phyloP scores from a whole-genome alignment of 441 rosid species.

The Breynia disticha region DNA sequence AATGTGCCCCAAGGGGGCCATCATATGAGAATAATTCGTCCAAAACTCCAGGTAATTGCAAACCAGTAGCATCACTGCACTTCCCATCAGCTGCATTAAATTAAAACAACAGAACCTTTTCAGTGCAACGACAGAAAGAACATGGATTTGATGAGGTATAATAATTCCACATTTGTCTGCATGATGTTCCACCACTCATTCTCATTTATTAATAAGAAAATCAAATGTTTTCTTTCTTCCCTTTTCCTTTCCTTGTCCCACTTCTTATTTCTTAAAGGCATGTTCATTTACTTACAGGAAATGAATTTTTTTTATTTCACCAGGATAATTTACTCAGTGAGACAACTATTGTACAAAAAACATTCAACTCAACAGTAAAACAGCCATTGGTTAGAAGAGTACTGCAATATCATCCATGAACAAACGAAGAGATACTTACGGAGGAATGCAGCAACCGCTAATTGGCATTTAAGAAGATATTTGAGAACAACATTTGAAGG shows the following conservation, averaged over 20 bases:
- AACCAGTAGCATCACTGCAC: slow-evolving; percentile 52
- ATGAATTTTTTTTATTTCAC: no score
- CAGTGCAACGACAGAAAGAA: background rate
- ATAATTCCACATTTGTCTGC: no score
- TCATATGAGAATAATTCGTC: slow-evolving; percentile 77
- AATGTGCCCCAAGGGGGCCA: slow-evolving; percentile 84
- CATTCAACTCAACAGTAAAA: background rate
- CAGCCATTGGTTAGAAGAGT: background rate
- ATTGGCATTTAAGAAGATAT: slow-evolving; percentile 68
- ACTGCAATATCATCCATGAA: background rate
- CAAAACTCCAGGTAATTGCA: slow-evolving; percentile 81
- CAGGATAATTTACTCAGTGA: no score
- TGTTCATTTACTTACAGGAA: no score
- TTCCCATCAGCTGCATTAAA: slow-evolving; percentile 48
- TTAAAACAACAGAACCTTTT: slow-evolving; percentile 2
- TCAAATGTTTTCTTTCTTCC: no score
- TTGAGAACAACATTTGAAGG: slow-evolving; percentile 41
- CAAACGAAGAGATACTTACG: slow-evolving; percentile 29
- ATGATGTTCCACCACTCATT: no score
- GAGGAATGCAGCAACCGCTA: slow-evolving; percentile 53
- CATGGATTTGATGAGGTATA: background rate
- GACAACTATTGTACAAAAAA: no score
- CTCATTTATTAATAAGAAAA: no score
- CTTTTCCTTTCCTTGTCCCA: no score
- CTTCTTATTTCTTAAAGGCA: no score